Percentiles rank a stretch among this genome's conserved stretches.
Evolutionary conservation across 176 grass and related monocot species (phyloP).

Genomic region (Oryza brachyantha): DNA sequence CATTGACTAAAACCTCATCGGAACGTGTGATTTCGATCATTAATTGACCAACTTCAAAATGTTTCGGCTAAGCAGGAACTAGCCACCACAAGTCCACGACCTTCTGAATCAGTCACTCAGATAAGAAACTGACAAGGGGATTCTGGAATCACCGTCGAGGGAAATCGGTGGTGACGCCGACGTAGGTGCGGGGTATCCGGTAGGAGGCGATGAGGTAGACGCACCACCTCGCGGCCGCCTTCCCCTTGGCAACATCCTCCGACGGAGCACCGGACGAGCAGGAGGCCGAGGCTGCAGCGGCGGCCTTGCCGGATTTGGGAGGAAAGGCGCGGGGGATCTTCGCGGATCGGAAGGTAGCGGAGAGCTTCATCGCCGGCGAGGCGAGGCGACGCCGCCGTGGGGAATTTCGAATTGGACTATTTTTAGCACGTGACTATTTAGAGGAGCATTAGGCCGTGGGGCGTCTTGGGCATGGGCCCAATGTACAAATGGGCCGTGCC

Average conservation of each 20-base stretch:
- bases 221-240: conserved; percentile 41
- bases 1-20: no score
- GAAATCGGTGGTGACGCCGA: conserved; percentile 90
- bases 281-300: not conserved
- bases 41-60: not conserved
- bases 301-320: conserved; percentile 12
- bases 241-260: not conserved
- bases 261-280: not conserved
- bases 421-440: not conserved
- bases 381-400: not conserved
- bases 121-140: not conserved
- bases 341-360: conserved; percentile 41
- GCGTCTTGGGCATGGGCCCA: not conserved
- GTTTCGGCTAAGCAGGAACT: no score
- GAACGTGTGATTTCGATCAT: not conserved
- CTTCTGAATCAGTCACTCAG: not conserved
- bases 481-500: not conserved
- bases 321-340: conserved; percentile 26
- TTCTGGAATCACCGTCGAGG: conserved; percentile 48
- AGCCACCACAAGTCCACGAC: not conserved
- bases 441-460: not conserved
- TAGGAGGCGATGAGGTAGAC: conserved; percentile 65
- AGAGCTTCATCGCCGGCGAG: conserved; percentile 42
- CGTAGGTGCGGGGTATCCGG: conserved; percentile 57
- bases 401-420: not conserved